These are phyloP conservation scores for Xylariales sp. DNA, from an alignment of 2,329 filamentous ascomycete genomes.

Conservation along the genomic window DNA sequence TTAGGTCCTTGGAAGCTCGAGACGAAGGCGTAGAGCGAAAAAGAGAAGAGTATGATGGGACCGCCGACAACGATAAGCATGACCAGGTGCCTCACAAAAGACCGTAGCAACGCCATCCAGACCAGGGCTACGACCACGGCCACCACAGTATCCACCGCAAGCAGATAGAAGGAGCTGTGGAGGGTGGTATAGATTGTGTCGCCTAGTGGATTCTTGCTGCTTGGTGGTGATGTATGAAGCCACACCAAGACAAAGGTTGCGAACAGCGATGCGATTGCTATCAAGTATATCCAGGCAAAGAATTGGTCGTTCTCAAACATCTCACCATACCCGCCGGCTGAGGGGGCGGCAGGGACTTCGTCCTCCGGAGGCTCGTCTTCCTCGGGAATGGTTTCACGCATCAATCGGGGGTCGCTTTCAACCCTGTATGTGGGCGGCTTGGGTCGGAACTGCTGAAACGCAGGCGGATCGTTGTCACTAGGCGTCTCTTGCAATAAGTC, in stretches of 20 bases:
- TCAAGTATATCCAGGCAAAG: constrained; percentile 86
- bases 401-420: constrained; percentile 44
- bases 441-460: constrained; percentile 57
- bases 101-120: constrained; percentile 84
- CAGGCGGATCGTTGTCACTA: constrained; percentile 50
- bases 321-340: constrained; percentile 58
- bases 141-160: constrained; percentile 88
- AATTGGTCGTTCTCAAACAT: constrained; percentile 82
- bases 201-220: constrained; percentile 67
- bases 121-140: constrained; percentile 81
- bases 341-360: constrained; percentile 38
- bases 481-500: constrained; percentile 54
- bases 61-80: constrained; percentile 77
- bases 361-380: constrained; percentile 29
- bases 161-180: constrained; percentile 79
- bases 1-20: constrained; percentile 79
- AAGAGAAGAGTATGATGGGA: constrained; percentile 80
- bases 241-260: constrained; percentile 87
- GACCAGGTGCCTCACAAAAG: constrained; percentile 82
- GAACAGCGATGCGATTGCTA: constrained; percentile 77
- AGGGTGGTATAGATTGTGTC: constrained; percentile 94
- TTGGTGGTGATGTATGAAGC: constrained; percentile 75
- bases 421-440: constrained; percentile 31
- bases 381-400: constrained; percentile 32
- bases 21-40: constrained; percentile 86